Evolutionary conservation across 495 filamentous ascomycete species (phyloP), one percentile per base, ranked within the genome.

Genomic region (Immersiella caudata): DNA sequence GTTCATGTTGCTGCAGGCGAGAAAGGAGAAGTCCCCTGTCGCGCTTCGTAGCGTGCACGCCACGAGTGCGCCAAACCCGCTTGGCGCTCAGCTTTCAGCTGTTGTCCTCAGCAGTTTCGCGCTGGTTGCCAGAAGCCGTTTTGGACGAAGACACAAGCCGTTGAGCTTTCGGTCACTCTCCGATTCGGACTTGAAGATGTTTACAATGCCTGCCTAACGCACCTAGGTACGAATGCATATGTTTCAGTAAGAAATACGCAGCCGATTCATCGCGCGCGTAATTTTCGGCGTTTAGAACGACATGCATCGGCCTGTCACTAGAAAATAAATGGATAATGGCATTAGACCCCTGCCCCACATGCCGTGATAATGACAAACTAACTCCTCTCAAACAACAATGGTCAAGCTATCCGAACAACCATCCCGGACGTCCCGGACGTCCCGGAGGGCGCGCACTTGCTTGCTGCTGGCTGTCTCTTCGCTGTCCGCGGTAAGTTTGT

Each of bases 401-500:
- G 40, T 18, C 5, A 46, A 18, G 40, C 9, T 2, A 46, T 46
- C 40, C 16, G 40, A 46, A 46, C 40, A 12, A 46, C 40, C 40
- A 12, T 46, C 40, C 9, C 40, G 40, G 16, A 18, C 40, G 40
- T 46, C 40, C 9, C 40, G 40, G 16, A 18, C 40, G 40, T 46
- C 40, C 40, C 40, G 40, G 40, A 6, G 16, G 40, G 40, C 40
- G 40, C 40, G 40, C 5, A 18, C 40, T 12, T 46, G 40, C 40
- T 46, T 46, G 40, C 40, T 46, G 11, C 40, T 46, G 40, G 40
- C 40, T 6, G 40, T 46, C 5, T 46, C 14, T 2, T 25, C 60
- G 1, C 54, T 64, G 18, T 58, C 67, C 14, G 14, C 65, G 0
- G 25, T 69, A 11, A 24, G 20, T 33, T n/a, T 65, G 1, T 26